Evolutionary conservation across 768 basidiomycete species (phyloP), one percentile per base, ranked within the genome.

Genomic region (Rhizopogon salebrosus): DNA sequence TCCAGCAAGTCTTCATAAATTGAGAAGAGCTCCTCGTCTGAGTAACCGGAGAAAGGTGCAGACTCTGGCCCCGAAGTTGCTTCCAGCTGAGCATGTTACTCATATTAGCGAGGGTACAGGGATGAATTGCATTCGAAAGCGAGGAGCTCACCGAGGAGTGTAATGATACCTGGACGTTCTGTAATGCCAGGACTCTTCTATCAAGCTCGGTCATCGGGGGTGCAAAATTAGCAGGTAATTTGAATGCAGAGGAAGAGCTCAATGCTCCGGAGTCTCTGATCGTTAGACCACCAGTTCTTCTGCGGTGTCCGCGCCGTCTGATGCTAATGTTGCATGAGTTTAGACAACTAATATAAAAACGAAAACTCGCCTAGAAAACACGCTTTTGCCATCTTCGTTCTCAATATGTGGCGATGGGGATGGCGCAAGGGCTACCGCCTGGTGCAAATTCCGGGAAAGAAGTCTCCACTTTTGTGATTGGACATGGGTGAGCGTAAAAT

Each of bases 1-100:
- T 61, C 52, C 31, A 79, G 63, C 3, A 80, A 52, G 45, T 76
- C 73, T 29, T 70, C 64, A 48, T 79, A 80, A 22, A 80, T 55
- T 6, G 64, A 57, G 4, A 67, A 54, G 6, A 77, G 62, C 16
- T 78, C 68, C 4, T 64, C 62, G 23, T 78, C 76, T 0, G 70
- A 62, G 57, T 69, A 69, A 29, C 29, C 18, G 51, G 46, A 13
- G 22, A 14, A n/a, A 23, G 20, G 48, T 16, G 26, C 9, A 4
- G 20, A 18, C 3, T 22, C 49, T 37, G 43, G 10, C 18, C 10
- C 26, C 43, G 29, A 2, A 22, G 43, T 20, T 20, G 14, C 43
- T 7, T 46, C 45, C 14, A 16, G 10, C 43, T 45, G 13, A 22
- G 8, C 29, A 26, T 6, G 20, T 14, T 23, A 1, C 3, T 24